Evolutionary conservation across 495 filamentous ascomycete genomes (phyloP), one percentile per base, ranked within the genome.

Genomic region (Entonaema liquescens): DNA sequence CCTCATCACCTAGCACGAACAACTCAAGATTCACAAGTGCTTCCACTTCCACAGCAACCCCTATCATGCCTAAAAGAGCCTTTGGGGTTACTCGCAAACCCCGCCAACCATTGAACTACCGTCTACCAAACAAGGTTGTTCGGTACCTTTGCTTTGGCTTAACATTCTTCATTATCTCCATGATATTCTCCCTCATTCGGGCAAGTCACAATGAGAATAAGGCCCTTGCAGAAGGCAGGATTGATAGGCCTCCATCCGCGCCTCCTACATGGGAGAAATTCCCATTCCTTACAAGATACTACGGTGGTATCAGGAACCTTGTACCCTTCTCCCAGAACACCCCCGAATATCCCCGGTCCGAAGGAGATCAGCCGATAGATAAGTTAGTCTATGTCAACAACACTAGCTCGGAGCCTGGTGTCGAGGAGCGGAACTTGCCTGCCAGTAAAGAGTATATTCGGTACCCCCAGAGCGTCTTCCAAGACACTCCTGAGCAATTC

Each of bases 231-330:
- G 78, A 83, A 83, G 74, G 91, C 82, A 74, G 77, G 86, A 63
- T 81, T 64, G 75, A 77, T 57, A 75, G 85, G 47, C 82, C 84
- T 3, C 78, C 86, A 3, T 78, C 84, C 0, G 84, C 86, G 50
- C 91, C 92, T n/a, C 87, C 87, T 3, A 77, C 82, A 50, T 97
- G 94, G 94, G 92, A 96, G 75, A 83, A 82, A 4, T 97, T 96
- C 76, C 88, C 88, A 0, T 93, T 95, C 75, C 79, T 97, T 62
- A 89, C 85, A 52, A 84, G 93, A 59, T 97, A 97, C 76, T 91
- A 95, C 77, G 94, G 94, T 15, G 94, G 94, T 0, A 83, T 97
- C 50, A 83, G 87, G 65, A 89, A 82, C 2, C 71, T 97, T 65
- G 87, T 92, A 0, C 76, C 87, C 7, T 82, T 88, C 49, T 74